Evolutionary conservation across 768 basidiomycete species (phyloP).

Genomic region (Kondoa subrosea): DNA sequence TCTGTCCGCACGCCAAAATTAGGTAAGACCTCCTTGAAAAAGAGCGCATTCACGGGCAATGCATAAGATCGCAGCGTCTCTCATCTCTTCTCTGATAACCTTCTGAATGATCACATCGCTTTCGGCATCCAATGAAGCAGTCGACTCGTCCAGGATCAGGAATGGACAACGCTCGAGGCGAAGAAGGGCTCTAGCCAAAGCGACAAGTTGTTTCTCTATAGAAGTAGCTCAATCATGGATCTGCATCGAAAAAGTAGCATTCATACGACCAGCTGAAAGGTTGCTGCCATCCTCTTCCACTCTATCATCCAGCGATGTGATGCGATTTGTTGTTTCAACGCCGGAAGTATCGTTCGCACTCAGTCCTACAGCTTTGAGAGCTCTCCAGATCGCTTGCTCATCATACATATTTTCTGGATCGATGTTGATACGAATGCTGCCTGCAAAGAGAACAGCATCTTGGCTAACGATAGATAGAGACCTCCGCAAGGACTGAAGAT

Average conservation of each 20-base stretch:
- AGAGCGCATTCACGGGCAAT: conserved; percentile 43
- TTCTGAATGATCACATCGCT: conserved; percentile 42
- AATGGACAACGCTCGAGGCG: conserved; percentile 22
- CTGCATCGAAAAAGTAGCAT: conserved; percentile 12
- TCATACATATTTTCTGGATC: conserved; percentile 12
- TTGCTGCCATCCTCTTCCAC: conserved; percentile 24
- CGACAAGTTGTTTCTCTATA: conserved; percentile 22
- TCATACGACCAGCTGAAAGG: conserved; percentile 28
- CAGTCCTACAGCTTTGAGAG: conserved; percentile 21
- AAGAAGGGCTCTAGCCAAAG: conserved; percentile 26
- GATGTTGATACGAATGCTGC: conserved; percentile 49
- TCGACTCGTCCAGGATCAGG: conserved; percentile 29
- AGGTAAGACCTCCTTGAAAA: too few relatives aligned
- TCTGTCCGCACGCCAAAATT: conserved; percentile 3
- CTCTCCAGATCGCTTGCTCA: conserved; percentile 22
- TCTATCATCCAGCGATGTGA: neutral
- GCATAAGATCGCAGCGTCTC: conserved; percentile 56
- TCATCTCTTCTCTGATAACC: conserved; percentile 57
- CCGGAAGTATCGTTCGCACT: neutral
- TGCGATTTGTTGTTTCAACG: neutral
- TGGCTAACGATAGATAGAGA: conserved; percentile 44
- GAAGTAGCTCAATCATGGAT: neutral
- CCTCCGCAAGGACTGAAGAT: conserved; percentile 45
- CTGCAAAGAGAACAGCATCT: conserved; percentile 56
- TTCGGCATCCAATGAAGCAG: conserved; percentile 23